Base-by-base conservation (phyloP, 2,329 filamentous ascomycete species). In the Claviceps paspali region DNA sequence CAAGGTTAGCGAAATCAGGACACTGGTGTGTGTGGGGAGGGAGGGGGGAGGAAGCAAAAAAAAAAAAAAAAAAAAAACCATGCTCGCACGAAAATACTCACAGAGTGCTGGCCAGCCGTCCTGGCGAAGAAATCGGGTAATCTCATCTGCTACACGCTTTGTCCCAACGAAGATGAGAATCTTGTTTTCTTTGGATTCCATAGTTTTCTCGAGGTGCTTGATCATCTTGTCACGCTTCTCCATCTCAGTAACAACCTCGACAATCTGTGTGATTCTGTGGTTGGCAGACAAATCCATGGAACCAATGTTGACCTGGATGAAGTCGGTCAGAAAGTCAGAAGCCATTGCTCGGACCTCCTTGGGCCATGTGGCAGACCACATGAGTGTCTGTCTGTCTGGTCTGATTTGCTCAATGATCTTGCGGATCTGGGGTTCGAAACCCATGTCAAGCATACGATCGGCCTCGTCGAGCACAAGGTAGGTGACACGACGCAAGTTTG, bases 381-480 rank as follows among this genome's bases (percentile, higher is more conserved):
- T 94, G 70, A 91, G 91, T 45, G 91, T 98, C 63, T 98, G 91
- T 72, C 91, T 81, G 60, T 98, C 91, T 38, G 91, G 91, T 50
- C 91, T 85, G 62, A 96, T 96, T 67, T 98, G 91, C 45, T 82
- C 74, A 50, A 98, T 87, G 48, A 98, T 96, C 70, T 96, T 96
- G 68, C 91, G 85, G 53, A 98, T 96, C 62, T 96, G 91, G 48
- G 91, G 91, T 67, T 98, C 91, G 65, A 98, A 96, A 76, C 91
- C 91, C 91, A 98, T 98, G 67, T 98, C 91, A 59, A 98, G 73
- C 91, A 98, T 98, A 56, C 91, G 88, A 66, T 98, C 91, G 59
- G 91, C 91, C 69, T 98, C 91, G 53, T 98, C 91, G 46, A 98
- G 86, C 49, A 96, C 91, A 40, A 98, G 72, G 67, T 98, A 98